Base-by-base conservation (phyloP, 306 rosid species). In the Cyamopsis tetragonoloba region DNA sequence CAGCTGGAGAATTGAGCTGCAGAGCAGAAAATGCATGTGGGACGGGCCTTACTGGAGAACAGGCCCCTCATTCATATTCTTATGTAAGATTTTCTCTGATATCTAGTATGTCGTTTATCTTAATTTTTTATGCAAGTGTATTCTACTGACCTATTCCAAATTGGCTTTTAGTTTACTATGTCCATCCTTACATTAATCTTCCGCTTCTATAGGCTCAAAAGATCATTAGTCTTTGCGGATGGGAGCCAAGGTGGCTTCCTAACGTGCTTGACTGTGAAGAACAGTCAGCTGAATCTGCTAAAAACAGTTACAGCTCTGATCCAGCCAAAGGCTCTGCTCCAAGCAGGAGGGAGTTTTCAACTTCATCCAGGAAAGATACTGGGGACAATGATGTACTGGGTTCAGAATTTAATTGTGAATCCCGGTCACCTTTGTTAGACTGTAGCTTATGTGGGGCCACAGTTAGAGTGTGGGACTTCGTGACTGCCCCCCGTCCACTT, bases 401-500 rank as follows among this genome's bases (percentile, higher is more conserved):
- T 62, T 77, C 85, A 62, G 85, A 81, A 64, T 77, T 81, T 68
- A 81, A 81, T 49, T 72, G 85, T 15, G 96, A 93, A 68, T 82
- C 85, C 58, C 86, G 90, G 75, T 83, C 92, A 46, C 97, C 99
- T 64, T 77, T 90, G 81, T 82, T 95, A 60, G 99, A 95, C 80
- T 95, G 99, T 85, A 85, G 92, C 83, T 82, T 95, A 69, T 95
- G 99, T 82, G 97, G 99, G 11, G 87, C 96, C 46, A 95, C 97
- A 46, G 95, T 88, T 62, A 83, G 89, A 77, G 78, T 95, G 32
- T 84, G 87, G 81, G 99, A 95, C 76, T 95, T 95, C 77, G 61
- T 86, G 77, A 83, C 85, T 17, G 68, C 86, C 80, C 80, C 92
- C 46, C 92, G 96, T 44, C 99, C 99, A 44, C 82, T 87, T 23